Conservation (phyloP, 2,329 filamentous ascomycete species). For the Xylaria sp. region DNA sequence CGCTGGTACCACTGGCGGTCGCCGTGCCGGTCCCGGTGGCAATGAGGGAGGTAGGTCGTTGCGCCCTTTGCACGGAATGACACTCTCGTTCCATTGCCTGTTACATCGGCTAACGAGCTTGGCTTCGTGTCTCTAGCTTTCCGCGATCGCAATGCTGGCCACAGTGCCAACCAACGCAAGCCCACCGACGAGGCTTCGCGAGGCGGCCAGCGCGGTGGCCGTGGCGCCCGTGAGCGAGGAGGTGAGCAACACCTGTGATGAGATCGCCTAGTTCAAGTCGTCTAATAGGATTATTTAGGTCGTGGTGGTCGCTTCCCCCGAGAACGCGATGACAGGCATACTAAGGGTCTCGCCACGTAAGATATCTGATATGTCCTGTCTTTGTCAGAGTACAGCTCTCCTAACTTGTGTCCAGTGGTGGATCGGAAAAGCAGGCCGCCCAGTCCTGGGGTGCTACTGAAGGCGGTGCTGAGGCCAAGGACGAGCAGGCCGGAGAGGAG, state of each 20-base stretch:
- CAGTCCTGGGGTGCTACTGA: constrained; percentile 89
- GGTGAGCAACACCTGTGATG: constrained; percentile 53
- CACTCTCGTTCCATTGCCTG: constrained; percentile 2
- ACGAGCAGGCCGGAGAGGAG: constrained; percentile 89
- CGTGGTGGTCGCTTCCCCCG: constrained; percentile 65
- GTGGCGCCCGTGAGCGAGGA: constrained; percentile 70
- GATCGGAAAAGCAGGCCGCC: constrained; percentile 86
- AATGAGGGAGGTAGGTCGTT: constrained; percentile 83
- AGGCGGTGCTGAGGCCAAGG: constrained; percentile 85
- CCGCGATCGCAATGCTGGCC: constrained; percentile 86
- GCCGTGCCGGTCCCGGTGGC: constrained; percentile 71
- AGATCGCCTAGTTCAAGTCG: neutral
- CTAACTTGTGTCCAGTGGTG: constrained; percentile 57
- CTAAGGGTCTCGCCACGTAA: constrained; percentile 60
- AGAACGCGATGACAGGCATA: constrained; percentile 67
- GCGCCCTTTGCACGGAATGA: constrained; percentile 41
- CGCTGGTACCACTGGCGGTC: constrained; percentile 55
- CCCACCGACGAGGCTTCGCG: constrained; percentile 74
- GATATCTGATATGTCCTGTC: constrained; percentile 38
- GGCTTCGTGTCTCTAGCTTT: constrained; percentile 68
- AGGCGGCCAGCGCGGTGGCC: constrained; percentile 68
- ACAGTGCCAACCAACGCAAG: constrained; percentile 83
- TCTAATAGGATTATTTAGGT: constrained; percentile 52
- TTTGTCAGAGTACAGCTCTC: neutral
- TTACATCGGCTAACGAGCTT: constrained; percentile 14